These are phyloP conservation scores for Gardenia jasminoides DNA, from an alignment of 257 asterid species.

Conservation along the genomic window DNA sequence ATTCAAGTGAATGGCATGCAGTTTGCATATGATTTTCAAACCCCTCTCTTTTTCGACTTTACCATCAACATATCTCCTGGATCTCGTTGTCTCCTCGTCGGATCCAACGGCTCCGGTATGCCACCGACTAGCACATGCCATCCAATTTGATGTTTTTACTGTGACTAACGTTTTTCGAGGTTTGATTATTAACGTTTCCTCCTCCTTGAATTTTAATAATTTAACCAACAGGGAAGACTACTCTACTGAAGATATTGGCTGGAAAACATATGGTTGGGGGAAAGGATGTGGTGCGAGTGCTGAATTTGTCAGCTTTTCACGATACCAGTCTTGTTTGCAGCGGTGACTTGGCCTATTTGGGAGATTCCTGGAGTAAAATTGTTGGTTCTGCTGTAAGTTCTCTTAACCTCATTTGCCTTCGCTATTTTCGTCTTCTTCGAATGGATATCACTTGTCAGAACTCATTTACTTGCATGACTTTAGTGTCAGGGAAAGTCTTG, in stretches of 20 bases:
- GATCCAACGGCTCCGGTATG: slow-evolving; percentile 96
- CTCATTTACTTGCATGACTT: background rate
- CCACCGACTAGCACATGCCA: too few species aligned
- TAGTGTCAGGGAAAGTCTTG: background rate
- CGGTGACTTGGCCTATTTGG: slow-evolving; percentile 88
- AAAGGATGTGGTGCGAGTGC: slow-evolving; percentile 81
- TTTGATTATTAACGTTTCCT: too few species aligned
- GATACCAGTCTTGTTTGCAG: slow-evolving; percentile 83
- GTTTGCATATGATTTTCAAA: slow-evolving; percentile 60
- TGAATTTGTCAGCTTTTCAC: slow-evolving; percentile 83
- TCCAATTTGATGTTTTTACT: too few species aligned
- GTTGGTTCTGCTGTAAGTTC: slow-evolving; percentile 84
- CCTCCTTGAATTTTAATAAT: too few species aligned
- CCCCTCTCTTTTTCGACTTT: slow-evolving; percentile 76
- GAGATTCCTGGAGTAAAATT: slow-evolving; percentile 91
- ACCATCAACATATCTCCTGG: slow-evolving; percentile 56
- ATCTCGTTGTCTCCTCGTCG: slow-evolving; percentile 93
- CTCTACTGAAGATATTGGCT: slow-evolving; percentile 83
- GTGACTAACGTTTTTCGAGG: too few species aligned
- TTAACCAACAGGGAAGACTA: slow-evolving; percentile 66
- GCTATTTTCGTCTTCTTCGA: background rate
- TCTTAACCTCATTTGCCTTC: background rate
- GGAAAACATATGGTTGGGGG: slow-evolving; percentile 99
- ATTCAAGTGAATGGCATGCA: slow-evolving; percentile 85
- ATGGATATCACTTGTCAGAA: too few species aligned